Base-by-base conservation (phyloP, 345 rosid genomes). In the Geranium rotundifolium region DNA sequence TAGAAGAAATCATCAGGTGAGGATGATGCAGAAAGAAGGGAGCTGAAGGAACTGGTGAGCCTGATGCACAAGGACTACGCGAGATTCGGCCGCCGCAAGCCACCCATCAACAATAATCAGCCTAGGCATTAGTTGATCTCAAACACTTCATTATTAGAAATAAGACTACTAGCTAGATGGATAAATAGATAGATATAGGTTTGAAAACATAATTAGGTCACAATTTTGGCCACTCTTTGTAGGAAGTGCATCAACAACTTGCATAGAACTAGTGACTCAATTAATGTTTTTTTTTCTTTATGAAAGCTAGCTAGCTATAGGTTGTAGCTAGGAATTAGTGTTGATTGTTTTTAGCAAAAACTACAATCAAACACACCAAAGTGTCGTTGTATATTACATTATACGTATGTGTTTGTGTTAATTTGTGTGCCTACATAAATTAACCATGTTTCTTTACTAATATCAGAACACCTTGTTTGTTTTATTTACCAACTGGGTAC, bases 81-180 rank as follows among this genome's bases (percentile, higher is more conserved):
- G 31, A 67, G 72, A 0, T 62, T 58, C 59, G 67, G 39, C 61
- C 63, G 1, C 30, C 59, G 72, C 18, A 69, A 69, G 72, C 72
- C 72, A 10, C 72, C 72, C 20, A 69, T 69, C 41, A 63, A 69
- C 67, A 69, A 69, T 39, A 37, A 31, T 20, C 54, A 63, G 58
- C 67, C 72, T 41, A 49, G 27, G 17, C 54, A 63, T 59, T 68
- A 23, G 62, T 62, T 50, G 27, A 9, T 12, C 3, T 9, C 13
- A 46, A 14, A 14, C 14, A 46, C 52, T 7, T 7, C 1, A 64
- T 6, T 14, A 1, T 6, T 7, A 57, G 37, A 19, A 12, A 4
- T 8, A 8, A 9, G 27, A 23, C 27, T 23, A 20, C 19, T n/a
- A 39, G 19, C 14, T 63, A 63, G 15, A 41, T 13, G 19, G 50